Base-by-base conservation (phyloP, 2,329 filamentous ascomycete genomes). In the Cordyceps farinosa region DNA sequence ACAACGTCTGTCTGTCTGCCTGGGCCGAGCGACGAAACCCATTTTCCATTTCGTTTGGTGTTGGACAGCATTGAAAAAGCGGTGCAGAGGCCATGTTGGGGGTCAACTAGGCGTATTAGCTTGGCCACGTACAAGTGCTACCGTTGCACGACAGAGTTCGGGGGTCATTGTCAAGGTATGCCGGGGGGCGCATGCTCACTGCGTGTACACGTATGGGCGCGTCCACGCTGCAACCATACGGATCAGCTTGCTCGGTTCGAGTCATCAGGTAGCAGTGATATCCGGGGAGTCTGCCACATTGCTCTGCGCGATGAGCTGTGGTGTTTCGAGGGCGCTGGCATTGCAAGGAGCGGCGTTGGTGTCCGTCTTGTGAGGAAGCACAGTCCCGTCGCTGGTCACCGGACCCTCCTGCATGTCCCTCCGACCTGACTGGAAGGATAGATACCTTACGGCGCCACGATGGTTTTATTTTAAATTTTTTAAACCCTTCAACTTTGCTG, bases 391-490 rank as follows among this genome's bases (percentile, higher is more conserved):
- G 47, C 58, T 61, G 58, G 58, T 61, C 58, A 61, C 58, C 47
- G 50, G 58, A 61, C 58, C 58, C 58, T 60, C 57, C 10, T 61
- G 58, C 58, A 61, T 61, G 54, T 53, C 34, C 29, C 36, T 61
- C 29, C 50, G 42, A 53, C 58, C 58, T 53, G 48, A 47, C 40
- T 45, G 32, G 40, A 47, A 42, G 50, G 58, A 61, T 42, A 45
- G 58, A 47, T 45, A 61, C 48, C 36, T 44, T 53, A 47, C 9
- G 48, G 30, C 48, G 58, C 58, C 58, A 61, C 58, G 48, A 44
- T 13, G 29, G 9, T 22, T 51, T 50, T 53, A 15, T 44, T 44
- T 42, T 60, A 30, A 30, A 4, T 42, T 42, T 34, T 34, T 38
- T 38, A 27, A 17, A 7, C 34, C 40, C 47, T 60, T 50, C n/a